A percentile compares a stretch with the other conserved stretches of the same genome.
These are phyloP conservation scores for Medicago arabica DNA, from an alignment of 306 rosid genomes.

Conservation along the genomic window DNA sequence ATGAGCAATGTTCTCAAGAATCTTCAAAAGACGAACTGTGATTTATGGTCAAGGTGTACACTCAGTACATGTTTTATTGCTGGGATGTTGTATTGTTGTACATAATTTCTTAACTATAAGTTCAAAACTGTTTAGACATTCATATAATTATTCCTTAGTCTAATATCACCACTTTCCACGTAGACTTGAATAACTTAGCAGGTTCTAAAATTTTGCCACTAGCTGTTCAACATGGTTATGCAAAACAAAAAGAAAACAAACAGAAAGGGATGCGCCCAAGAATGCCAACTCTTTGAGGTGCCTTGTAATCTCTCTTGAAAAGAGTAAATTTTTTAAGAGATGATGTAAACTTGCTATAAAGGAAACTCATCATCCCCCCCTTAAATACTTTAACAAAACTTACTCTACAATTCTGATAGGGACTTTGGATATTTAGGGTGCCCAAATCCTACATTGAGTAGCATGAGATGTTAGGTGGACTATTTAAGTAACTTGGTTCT, in stretches of 20 bases:
- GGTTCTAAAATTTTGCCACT: background rate
- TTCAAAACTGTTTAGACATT: conserved; percentile 17
- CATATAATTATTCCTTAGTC: conserved; percentile 23
- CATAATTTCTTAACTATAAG: conserved; percentile 18
- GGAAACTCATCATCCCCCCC: background rate
- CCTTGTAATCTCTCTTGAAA: background rate
- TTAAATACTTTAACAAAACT: background rate
- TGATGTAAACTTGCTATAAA: background rate
- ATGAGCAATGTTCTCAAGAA: conserved; percentile 69
- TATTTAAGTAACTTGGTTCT: no score
- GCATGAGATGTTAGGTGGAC: no score
- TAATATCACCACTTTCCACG: background rate
- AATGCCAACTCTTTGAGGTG: background rate
- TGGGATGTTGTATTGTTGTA: conserved; percentile 9
- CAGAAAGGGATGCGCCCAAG: background rate
- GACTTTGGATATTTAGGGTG: no score
- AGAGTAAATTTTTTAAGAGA: background rate
- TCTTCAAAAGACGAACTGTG: conserved; percentile 73
- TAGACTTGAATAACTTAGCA: background rate
- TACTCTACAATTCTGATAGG: no score
- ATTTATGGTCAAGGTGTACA: conserved; percentile 31
- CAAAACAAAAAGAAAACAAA: no score
- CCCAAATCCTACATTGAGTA: no score
- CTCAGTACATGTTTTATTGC: conserved; percentile 26
- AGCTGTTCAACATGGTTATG: no score